These are phyloP conservation scores for Gnomoniopsis smithogilvyi DNA, from an alignment of 2,329 filamentous ascomycete species.

Conservation along the genomic window DNA sequence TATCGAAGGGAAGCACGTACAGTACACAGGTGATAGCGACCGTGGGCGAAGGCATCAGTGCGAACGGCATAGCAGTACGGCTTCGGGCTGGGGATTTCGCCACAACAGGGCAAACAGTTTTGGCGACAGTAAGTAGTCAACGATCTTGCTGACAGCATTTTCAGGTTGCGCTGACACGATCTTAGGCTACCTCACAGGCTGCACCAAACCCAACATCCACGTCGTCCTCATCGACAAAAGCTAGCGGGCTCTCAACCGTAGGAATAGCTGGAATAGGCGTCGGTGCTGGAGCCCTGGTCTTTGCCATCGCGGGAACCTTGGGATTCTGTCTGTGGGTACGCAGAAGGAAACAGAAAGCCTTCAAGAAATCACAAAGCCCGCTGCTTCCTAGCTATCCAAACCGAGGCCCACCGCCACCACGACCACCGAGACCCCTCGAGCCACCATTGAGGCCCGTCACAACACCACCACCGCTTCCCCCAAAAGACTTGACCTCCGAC, in stretches of 20 bases:
- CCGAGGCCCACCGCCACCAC: neutral
- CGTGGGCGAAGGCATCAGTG: constrained; percentile 5
- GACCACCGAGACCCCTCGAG: constrained; percentile 2
- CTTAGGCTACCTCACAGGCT: neutral
- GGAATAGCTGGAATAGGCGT: constrained; percentile 24
- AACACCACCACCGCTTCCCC: neutral
- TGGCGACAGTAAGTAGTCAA: constrained; percentile 5
- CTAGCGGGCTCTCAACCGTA: constrained; percentile 19
- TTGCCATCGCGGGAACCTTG: constrained; percentile 18
- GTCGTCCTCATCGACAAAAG: neutral
- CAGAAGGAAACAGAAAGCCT: constrained; percentile 17
- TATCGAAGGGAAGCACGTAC: constrained; percentile 19
- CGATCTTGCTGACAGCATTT: neutral
- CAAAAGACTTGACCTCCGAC: neutral
- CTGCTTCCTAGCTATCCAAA: constrained; percentile 5
- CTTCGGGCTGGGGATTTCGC: constrained; percentile 12
- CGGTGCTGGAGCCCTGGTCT: constrained; percentile 21
- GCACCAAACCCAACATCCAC: neutral
- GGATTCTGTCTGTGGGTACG: constrained; percentile 22
- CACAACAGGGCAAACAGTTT: constrained; percentile 10
- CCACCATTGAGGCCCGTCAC: neutral
- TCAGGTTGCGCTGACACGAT: neutral
- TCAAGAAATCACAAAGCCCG: neutral
- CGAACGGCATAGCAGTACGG: constrained; percentile 11
- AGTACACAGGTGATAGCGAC: neutral